Evolutionary conservation across 2,329 filamentous ascomycete genomes (phyloP).

Genomic region (Ophiostoma australiae): DNA sequence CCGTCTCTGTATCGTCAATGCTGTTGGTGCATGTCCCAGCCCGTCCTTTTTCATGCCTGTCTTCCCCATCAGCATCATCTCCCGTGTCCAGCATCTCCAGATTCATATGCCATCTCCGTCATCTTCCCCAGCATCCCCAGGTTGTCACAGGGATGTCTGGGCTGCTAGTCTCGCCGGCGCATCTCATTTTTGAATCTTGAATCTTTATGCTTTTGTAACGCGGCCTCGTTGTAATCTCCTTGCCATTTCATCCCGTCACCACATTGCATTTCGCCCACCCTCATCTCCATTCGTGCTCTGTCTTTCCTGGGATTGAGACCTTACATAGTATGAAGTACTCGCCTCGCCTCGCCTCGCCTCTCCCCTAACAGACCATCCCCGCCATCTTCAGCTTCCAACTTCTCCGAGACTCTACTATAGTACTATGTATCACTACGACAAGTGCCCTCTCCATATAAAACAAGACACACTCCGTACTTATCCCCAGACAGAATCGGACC

Average conservation of each 20-base stretch:
- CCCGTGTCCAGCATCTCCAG: background rate
- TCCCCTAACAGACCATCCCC: background rate
- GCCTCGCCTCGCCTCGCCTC: background rate
- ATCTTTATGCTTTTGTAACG: too few species aligned
- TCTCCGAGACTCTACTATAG: background rate
- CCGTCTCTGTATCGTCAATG: background rate
- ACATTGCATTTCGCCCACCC: too few species aligned
- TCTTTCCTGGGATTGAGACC: background rate
- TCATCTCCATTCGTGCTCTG: background rate
- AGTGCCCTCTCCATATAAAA: background rate
- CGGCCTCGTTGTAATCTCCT: background rate
- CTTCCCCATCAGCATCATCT: background rate
- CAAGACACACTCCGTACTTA: background rate
- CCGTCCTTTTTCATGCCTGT: background rate
- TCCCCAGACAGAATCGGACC: conserved; percentile 22
- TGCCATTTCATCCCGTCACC: background rate
- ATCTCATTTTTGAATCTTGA: background rate
- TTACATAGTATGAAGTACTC: too few species aligned
- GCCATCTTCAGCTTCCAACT: background rate
- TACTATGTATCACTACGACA: background rate
- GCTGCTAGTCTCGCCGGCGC: too few species aligned
- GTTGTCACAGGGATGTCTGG: background rate
- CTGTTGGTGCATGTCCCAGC: background rate
- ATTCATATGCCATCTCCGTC: background rate
- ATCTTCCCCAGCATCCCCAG: background rate